Base-by-base conservation (phyloP, 2,329 filamentous ascomycete species). In the Esteya vermicola region DNA sequence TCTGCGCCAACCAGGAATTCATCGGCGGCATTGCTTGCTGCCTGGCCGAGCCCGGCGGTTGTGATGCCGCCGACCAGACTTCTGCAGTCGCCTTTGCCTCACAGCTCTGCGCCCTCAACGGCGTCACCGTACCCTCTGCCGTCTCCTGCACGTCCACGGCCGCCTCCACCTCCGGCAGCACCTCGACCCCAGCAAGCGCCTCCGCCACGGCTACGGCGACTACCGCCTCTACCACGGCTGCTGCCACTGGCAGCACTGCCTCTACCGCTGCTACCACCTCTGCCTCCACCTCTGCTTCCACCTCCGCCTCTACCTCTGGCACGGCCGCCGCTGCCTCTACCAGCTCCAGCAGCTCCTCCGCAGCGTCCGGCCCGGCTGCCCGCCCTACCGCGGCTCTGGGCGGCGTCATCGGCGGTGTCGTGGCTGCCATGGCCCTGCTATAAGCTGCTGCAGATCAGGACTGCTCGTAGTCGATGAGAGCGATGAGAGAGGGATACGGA, bases 1-100 rank as follows among this genome's bases (percentile, higher is more conserved):
- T 66, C 51, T 66, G 63, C 60, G 47, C 43, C 16, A 55, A 64
- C 48, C 48, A 51, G 42, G 41, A 52, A 44, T 66, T 65, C 53
- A 48, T 63, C 47, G 52, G 52, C 42, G 57, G 54, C 52, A 59
- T 66, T 42, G 49, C 55, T 31, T 60, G 57, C 57, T 60, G 57
- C 43, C 49, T 60, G 14, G 44, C 45, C 20, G 25, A 43, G 34
- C 40, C 47, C 12, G 51, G 43, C 42, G 52, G 45, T 32, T 60
- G 57, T 50, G 43, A 48, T 45, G 10, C 31, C 5, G 39, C 45
- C 13, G 53, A 53, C 45, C 55, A 59, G 52, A 36, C 39, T 20
- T 40, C 44, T 9, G 57, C 57, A 38, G 47, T 59, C 35, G 31
- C 19, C 25, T 58, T 52, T 38, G 57, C 57, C 38, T 41, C 47